Evolutionary conservation across 176 grass and related monocot species (phyloP).

Genomic region (Bonia amplexicaulis): DNA sequence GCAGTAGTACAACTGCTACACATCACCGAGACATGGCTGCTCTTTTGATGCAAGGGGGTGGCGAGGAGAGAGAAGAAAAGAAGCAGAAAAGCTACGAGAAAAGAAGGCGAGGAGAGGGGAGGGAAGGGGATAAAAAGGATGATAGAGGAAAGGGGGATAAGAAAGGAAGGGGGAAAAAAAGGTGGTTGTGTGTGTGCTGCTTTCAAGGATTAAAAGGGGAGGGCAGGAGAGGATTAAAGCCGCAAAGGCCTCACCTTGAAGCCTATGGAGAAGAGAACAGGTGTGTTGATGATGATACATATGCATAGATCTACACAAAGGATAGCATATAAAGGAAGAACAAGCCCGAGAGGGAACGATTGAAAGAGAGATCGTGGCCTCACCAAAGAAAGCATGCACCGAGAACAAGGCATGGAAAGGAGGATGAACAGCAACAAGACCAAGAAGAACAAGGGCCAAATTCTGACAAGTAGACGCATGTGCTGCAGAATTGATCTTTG

Average conservation of each 20-base stretch:
- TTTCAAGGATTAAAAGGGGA: constrained; percentile 74
- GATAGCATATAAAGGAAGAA: constrained; percentile 39
- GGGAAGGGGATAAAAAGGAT: constrained; percentile 41
- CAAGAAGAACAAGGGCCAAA: constrained; percentile 14
- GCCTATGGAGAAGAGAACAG: constrained; percentile 47
- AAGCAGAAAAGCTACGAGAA: constrained; percentile 56
- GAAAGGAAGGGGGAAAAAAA: constrained; percentile 69
- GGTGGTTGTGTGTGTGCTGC: constrained; percentile 58
- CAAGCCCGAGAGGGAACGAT: constrained; percentile 25
- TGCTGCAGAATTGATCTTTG: constrained; percentile 29
- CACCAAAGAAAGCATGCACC: constrained; percentile 24
- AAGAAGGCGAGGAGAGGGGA: constrained; percentile 3
- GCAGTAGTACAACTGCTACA: constrained; percentile 34
- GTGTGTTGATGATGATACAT: constrained; percentile 36
- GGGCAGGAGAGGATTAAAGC: constrained; percentile 62
- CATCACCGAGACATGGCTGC: constrained; percentile 54
- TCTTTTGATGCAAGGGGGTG: constrained; percentile 55
- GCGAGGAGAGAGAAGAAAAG: constrained; percentile 53
- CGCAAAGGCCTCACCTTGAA: constrained; percentile 46
- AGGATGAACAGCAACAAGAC: constrained; percentile 41
- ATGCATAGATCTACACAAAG: constrained; percentile 59
- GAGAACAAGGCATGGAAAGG: constrained; percentile 15
- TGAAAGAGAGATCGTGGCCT: constrained; percentile 24
- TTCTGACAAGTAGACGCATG: neutral
- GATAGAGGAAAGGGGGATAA: constrained; percentile 35